These are phyloP conservation scores for Leishmania gerbilli DNA, from an alignment of 208 protist species.

Conservation along the genomic window DNA sequence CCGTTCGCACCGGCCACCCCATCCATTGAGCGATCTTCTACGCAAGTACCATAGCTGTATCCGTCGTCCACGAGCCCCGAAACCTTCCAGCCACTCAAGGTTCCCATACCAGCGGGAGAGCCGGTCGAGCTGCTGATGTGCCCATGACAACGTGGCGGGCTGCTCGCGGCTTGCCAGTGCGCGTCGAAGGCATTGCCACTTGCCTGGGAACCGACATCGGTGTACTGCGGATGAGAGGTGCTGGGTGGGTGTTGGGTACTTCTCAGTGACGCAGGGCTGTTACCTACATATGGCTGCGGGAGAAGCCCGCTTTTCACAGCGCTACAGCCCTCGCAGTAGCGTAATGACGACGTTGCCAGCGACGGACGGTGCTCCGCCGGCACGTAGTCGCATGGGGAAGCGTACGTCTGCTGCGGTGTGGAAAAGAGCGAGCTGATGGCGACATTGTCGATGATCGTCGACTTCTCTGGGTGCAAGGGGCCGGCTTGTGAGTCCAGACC, in stretches of 20 bases:
- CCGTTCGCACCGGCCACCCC: background rate
- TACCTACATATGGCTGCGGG: background rate
- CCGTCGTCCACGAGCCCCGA: background rate
- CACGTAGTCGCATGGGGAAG: constrained; percentile 1
- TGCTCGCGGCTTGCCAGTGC: background rate
- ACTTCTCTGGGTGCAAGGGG: constrained; percentile 2
- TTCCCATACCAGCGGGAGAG: background rate
- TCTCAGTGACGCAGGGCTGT: background rate
- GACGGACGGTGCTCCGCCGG: background rate
- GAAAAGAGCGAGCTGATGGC: background rate
- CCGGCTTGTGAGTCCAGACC: constrained; percentile 3
- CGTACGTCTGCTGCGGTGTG: constrained; percentile 4
- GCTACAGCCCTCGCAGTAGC: background rate
- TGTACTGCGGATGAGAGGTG: background rate
- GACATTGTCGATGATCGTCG: too few species aligned
- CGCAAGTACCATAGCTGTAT: background rate
- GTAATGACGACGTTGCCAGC: background rate
- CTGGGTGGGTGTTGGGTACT: background rate
- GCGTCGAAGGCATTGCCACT: background rate
- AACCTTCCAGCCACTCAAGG: background rate
- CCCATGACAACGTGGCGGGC: background rate
- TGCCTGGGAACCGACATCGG: background rate
- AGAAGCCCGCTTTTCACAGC: background rate
- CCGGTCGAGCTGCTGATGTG: background rate
- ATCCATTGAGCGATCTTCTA: background rate